Base-by-base conservation (phyloP, 1,139 yeast species). In the Candida sanyaensis region DNA sequence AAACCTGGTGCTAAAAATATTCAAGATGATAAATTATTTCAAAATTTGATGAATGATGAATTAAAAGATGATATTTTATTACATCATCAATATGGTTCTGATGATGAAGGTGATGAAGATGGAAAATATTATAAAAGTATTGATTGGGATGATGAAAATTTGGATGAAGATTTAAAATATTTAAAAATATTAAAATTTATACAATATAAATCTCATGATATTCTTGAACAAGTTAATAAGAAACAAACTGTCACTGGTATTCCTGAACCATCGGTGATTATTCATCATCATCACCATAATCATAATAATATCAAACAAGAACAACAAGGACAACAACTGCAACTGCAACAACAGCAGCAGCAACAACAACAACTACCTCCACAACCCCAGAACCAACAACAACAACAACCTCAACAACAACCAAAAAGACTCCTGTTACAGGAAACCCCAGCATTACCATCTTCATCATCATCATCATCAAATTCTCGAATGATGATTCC, bases 131-230 rank as follows among this genome's bases (percentile, higher is more conserved):
- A 62, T 34, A 50, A 55, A 37, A 71, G 63, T 21, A 73, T 75
- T 12, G 80, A 75, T 55, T 75, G 80, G 80, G 81, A 76, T 50
- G 78, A 75, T 54, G 80, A 75, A 53, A 73, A 73, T 31, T 66
- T 75, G 75, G 79, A 75, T 55, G 81, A 76, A 55, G 80, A 75
- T 55, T 66, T 75, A 60, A 76, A 76, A 54, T 75, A 71, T 48
- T 61, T 75, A 53, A 74, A 73, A 47, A 69, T 74, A 11, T 61
- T 75, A 53, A 74, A 75, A 53, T 74, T 70, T 55, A 63, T 76
- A 48, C 68, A 73, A 59, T 75, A 75, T 56, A 75, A 73, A 53
- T 65, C 63, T 39, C 55, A 58, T 24, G 47, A 49, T 42, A 55
- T 61, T 13, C 39, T 51, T 6, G 41, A 43, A 11, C 54, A 53